These are phyloP conservation scores for Aspergillus unguis DNA, from an alignment of 2,329 filamentous ascomycete species.

Conservation along the genomic window DNA sequence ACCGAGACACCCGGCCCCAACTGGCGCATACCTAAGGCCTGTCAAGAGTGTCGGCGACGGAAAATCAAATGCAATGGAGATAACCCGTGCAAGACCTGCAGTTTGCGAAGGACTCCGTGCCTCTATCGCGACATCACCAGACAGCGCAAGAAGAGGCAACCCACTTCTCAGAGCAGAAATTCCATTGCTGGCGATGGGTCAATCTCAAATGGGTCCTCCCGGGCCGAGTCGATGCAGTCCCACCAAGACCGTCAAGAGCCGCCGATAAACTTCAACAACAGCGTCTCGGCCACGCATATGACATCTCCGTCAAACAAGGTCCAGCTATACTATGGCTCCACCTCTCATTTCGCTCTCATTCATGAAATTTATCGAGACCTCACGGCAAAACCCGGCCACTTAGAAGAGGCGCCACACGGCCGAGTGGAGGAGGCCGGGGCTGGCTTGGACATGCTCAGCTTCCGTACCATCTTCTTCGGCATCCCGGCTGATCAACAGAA, in stretches of 20 bases:
- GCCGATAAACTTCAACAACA: slow-evolving; percentile 35
- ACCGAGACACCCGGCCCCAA: slow-evolving; percentile 16
- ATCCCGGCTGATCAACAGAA: slow-evolving; percentile 36
- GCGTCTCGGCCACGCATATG: slow-evolving; percentile 48
- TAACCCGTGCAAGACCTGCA: slow-evolving; percentile 41
- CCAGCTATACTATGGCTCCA: slow-evolving; percentile 48
- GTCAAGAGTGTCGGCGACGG: slow-evolving; percentile 41
- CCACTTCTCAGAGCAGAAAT: slow-evolving; percentile 6
- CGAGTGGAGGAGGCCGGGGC: slow-evolving; percentile 38
- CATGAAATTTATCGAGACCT: slow-evolving; percentile 38
- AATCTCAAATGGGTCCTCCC: slow-evolving; percentile 8
- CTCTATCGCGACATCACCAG: slow-evolving; percentile 38
- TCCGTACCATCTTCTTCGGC: slow-evolving; percentile 39
- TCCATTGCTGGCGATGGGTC: not conserved
- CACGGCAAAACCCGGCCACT: slow-evolving; percentile 20
- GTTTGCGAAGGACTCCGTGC: slow-evolving; percentile 30
- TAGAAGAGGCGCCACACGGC: slow-evolving; percentile 20
- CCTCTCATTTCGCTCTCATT: slow-evolving; percentile 47
- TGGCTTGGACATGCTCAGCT: slow-evolving; percentile 39
- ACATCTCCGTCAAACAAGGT: slow-evolving; percentile 45
- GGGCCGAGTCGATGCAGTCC: slow-evolving; percentile 15
- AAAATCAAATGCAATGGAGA: slow-evolving; percentile 42
- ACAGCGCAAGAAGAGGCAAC: slow-evolving; percentile 33
- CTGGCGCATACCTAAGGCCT: slow-evolving; percentile 40
- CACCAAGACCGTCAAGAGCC: slow-evolving; percentile 17